Evolutionary conservation across 805 yeast species (phyloP), one percentile per base, ranked within the genome.

Genomic region (Torulaspora microellipsoides): DNA sequence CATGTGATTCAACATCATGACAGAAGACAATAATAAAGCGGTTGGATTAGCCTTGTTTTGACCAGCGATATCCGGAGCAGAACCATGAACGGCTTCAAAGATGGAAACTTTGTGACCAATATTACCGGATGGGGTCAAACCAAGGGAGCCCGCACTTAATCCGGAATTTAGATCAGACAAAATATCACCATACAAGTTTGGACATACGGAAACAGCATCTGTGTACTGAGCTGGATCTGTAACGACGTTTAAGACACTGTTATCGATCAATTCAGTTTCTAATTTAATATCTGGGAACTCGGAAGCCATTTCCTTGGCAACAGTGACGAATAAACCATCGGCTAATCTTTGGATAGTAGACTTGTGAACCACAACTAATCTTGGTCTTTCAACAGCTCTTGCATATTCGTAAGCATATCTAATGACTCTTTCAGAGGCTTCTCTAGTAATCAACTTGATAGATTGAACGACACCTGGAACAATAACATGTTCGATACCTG

Each of bases 1-100:
- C 98, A 93, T 91, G 78, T 93, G 99, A 76, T 95, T 85, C 78
- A 93, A 83, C 98, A 93, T 91, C 97, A 93, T 93, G 66, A 90
- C 88, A 36, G 98, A 91, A 39, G 96, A 88, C 66, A 93, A 78
- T 68, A 93, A 77, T 66, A 93, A 73, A 45, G 99, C 99, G 49
- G 99, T 93, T 74, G 99, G 99, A 81, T 93, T 93, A 54, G 99
- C 99, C 68, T 87, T 80, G 67, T 95, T 95, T 78, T 93, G 88
- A 66, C 99, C 99, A 51, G 98, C 98, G 64, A 93, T 93, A 70
- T 93, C 99, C 59, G 99, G 99, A 52, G 99, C 99, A 46, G 98
- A 90, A 69, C 99, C 99, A 71, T 93, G 99, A 64, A 93, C 99
- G 54, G 99, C 99, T 80, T 93, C 99, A 69, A 93, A 93, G 67